Evolutionary conservation across 2,329 filamentous ascomycete genomes (phyloP), one percentile per base, ranked within the genome.

Genomic region (Cladosporium oxysporum): DNA sequence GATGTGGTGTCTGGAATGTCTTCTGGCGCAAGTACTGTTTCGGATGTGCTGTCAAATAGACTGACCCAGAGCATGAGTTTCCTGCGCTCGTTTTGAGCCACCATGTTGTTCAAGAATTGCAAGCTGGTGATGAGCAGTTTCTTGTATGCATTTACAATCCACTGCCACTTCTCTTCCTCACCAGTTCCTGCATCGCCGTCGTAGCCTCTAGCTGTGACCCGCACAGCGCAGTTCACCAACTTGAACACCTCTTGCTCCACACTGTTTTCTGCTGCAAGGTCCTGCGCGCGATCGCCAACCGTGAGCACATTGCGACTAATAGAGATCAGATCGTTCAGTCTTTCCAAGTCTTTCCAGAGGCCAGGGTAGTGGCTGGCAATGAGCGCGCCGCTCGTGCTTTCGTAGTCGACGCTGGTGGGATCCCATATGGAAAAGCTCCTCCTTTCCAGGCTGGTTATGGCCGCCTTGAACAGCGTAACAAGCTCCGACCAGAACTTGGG

Each of bases 71-170:
- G 80, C 71, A 88, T 85, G 70, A 89, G 80, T 72, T 90, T 89
- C 47, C 86, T 80, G 66, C 87, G 83, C 76, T 90, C 87, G 70
- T 90, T 90, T 67, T 87, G 84, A 72, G 87, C 87, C 57, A 88
- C 86, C 58, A 89, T 83, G 69, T 89, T 89, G 76, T 89, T 88
- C 64, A 89, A 76, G 69, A 88, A 88, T 72, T 89, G 87, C n/a
- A 90, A 79, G 68, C 85, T 86, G 2, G 86, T 88, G 64, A 89
- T 88, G 71, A 89, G 79, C 21, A 89, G 79, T 71, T 87, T 86
- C 77, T 90, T 89, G 77, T 88, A 89, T 4, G 86, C 83, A 72
- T 87, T 88, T 68, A 89, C 85, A 64, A 88, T 85, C 75, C 83
- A 84, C 76, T 88, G 86, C 86, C 87, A 89, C 69, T 85, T 85